Conservation (phyloP, 306 rosid species). For the Delonix regia region DNA sequence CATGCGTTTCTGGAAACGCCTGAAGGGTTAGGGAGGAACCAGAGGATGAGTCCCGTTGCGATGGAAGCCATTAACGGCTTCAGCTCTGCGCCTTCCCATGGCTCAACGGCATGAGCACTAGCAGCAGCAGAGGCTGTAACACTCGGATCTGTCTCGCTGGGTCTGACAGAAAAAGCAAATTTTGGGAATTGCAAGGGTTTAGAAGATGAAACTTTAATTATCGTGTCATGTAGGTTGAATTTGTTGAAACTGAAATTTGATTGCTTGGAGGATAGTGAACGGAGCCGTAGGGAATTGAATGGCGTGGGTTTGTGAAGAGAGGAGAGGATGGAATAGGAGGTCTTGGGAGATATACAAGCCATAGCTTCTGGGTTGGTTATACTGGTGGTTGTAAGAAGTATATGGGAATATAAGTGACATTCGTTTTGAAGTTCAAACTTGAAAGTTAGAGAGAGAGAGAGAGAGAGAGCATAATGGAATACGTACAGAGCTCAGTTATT, state of each 20-base stretch:
- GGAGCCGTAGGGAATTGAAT: neutral
- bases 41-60: constrained; percentile 57
- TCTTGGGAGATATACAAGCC: neutral
- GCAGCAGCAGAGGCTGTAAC: constrained; percentile 32
- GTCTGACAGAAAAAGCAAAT: neutral
- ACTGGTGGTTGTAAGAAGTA: no score
- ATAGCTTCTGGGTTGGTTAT: neutral
- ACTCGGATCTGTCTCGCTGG: neutral
- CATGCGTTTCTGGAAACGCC: constrained; percentile 66
- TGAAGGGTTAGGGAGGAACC: constrained; percentile 62
- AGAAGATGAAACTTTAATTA: neutral
- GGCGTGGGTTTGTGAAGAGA: neutral
- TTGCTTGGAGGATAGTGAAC: neutral
- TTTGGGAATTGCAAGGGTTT: neutral
- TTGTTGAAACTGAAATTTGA: neutral
- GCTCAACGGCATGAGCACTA: constrained; percentile 30
- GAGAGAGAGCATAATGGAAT: no score
- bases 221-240: neutral
- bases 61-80: constrained; percentile 61
- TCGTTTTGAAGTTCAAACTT: no score
- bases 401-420: no score
- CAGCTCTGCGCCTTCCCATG: constrained; percentile 69
- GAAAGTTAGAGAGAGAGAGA: no score
- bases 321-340: neutral
- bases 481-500: no score